phyloP scores from a whole-genome alignment of 148 eudicot genomes.

The Chenopodium suecicum region DNA sequence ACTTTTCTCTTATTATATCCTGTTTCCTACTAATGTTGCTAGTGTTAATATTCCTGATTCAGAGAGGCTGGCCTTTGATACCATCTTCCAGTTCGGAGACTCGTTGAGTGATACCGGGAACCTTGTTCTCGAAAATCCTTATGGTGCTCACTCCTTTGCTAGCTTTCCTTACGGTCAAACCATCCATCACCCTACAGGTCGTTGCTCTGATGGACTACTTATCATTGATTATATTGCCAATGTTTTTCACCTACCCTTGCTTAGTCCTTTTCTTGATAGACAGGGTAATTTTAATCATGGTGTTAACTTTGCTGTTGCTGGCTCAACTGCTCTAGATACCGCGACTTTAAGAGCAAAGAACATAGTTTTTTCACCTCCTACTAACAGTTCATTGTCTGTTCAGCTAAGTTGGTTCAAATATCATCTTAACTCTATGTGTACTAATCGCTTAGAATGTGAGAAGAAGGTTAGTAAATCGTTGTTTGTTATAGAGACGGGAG shows the following conservation, averaged over 20 bases:
- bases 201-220: conserved; percentile 20
- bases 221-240: conserved; percentile 21
- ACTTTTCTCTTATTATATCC: not conserved
- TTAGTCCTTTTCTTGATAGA: conserved; percentile 17
- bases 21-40: not conserved
- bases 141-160: not conserved
- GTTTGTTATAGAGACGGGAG: conserved; percentile 37
- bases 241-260: conserved; percentile 15
- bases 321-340: conserved; percentile 19
- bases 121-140: conserved; percentile 11
- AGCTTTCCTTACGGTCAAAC: conserved; percentile 18
- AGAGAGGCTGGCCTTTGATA: not conserved
- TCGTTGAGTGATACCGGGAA: conserved; percentile 30
- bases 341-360: not conserved
- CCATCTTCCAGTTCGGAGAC: conserved; percentile 28
- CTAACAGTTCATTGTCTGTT: conserved; percentile 16
- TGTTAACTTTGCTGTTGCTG: conserved; percentile 27
- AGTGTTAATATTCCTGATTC: not conserved
- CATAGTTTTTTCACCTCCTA: not conserved
- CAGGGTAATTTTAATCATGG: conserved; percentile 23
- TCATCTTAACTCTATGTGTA: conserved; percentile 1
- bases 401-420: conserved; percentile 24
- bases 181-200: conserved; percentile 21
- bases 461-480: conserved; percentile 22
- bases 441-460: conserved; percentile 19